Evolutionary conservation across 1,139 yeast genomes (phyloP).

Genomic region (Yamadazyma mexicana): DNA sequence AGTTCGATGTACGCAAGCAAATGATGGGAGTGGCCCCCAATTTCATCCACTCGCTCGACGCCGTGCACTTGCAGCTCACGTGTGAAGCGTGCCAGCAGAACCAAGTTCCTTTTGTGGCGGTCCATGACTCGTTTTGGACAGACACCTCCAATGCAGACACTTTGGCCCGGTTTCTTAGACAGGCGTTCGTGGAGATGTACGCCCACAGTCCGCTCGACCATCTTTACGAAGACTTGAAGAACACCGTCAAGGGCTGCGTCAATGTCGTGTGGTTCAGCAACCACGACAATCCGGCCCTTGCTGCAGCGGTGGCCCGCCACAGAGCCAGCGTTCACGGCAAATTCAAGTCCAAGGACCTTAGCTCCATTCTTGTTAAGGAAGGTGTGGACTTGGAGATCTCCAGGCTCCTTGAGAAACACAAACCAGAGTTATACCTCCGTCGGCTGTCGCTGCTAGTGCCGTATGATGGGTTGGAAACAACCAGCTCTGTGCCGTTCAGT

Average conservation of each 20-base stretch:
- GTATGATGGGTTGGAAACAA: constrained; percentile 2
- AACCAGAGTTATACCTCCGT: constrained; percentile 24
- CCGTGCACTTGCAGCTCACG: constrained; percentile 42
- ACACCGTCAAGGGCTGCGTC: constrained; percentile 23
- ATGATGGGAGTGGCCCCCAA: constrained; percentile 45
- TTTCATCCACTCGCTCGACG: constrained; percentile 46
- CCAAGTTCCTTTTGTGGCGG: constrained; percentile 34
- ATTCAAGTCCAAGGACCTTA: not conserved
- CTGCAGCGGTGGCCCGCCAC: constrained; percentile 9
- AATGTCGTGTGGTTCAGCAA: constrained; percentile 38
- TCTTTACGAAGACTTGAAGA: constrained; percentile 27
- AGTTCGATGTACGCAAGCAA: constrained; percentile 33
- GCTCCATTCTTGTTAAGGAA: not conserved
- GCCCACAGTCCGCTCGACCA: constrained; percentile 25
- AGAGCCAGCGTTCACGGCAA: not conserved
- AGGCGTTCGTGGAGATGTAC: constrained; percentile 38
- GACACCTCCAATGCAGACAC: constrained; percentile 31
- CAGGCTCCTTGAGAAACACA: constrained; percentile 16
- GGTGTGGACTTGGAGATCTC: constrained; percentile 8
- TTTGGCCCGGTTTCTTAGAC: constrained; percentile 27
- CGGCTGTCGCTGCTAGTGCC: constrained; percentile 4
- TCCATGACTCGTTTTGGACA: constrained; percentile 51
- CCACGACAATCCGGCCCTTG: constrained; percentile 20
- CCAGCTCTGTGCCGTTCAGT: constrained; percentile 2
- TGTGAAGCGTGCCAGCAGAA: constrained; percentile 22